A percentile compares a stretch with the other conserved stretches of the same genome.
phyloP scores from a whole-genome alignment of 2,329 filamentous ascomycete genomes.

The Penicillium sp. region DNA sequence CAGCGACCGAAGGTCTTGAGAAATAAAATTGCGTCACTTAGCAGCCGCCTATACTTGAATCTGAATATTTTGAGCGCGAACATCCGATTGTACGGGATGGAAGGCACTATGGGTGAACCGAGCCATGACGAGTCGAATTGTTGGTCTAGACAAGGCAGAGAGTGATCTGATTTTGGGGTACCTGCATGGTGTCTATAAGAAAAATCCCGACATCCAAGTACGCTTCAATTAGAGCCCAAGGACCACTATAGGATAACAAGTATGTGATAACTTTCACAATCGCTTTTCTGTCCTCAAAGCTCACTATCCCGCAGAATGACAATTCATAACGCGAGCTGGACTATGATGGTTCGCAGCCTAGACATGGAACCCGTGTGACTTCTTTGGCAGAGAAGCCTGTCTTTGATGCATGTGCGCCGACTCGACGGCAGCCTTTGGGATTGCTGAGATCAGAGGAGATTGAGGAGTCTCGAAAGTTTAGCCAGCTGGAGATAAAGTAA shows the following conservation, averaged over 20 bases:
- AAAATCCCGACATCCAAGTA: slow-evolving; percentile 73
- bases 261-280: slow-evolving; percentile 37
- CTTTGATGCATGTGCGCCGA: slow-evolving; percentile 69
- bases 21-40: no score
- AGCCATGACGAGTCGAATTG: slow-evolving; percentile 70
- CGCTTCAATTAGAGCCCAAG: slow-evolving; percentile 73
- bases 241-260: slow-evolving; percentile 75
- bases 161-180: slow-evolving; percentile 72
- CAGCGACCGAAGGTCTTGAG: no score
- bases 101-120: slow-evolving; percentile 76
- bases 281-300: not conserved
- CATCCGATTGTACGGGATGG: slow-evolving; percentile 77
- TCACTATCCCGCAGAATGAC: slow-evolving; percentile 60
- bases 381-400: slow-evolving; percentile 73
- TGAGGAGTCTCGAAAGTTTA: slow-evolving; percentile 28
- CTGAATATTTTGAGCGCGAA: slow-evolving; percentile 68
- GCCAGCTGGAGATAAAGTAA: slow-evolving; percentile 17
- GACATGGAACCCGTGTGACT: slow-evolving; percentile 75
- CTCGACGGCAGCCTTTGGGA: slow-evolving; percentile 69
- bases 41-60: no score
- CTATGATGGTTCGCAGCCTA: slow-evolving; percentile 69
- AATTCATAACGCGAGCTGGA: slow-evolving; percentile 77
- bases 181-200: slow-evolving; percentile 71
- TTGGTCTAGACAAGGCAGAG: slow-evolving; percentile 71
- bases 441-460: slow-evolving; percentile 64